Evolutionary conservation across 2,329 filamentous ascomycete species (phyloP), one percentile per base, ranked within the genome.

Genomic region (Trichophyton schoenleinii): DNA sequence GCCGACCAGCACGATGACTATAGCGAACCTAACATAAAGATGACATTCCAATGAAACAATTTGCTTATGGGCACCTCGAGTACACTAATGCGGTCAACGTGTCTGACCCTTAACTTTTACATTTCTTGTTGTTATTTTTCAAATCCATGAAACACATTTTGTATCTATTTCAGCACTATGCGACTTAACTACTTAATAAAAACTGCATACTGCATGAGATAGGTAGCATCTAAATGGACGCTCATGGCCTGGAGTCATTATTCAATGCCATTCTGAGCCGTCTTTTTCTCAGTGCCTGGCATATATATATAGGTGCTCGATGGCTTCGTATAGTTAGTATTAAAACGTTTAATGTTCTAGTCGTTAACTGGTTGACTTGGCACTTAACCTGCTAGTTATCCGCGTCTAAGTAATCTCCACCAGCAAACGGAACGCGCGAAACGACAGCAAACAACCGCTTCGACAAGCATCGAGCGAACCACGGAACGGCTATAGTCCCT

Each of bases 11-110:
- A 75, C 28, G 82, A 87, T 59, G 87, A 87, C 75, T 85, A 84
- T 18, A 81, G 82, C 68, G 87, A 90, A 72, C 83, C 84, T 70
- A 87, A 90, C 73, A 88, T 92, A 65, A 81, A 83, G 36, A 87
- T 92, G 87, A 90, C 87, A 64, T 92, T 92, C 82, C 57, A 59
- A 46, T 59, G 20, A 48, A 34, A 59, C 25, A 4, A 2, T n/a
- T 18, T 13, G 5, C 8, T 42, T 31, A 53, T 53, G 22, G 3
- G 28, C 22, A 22, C 4, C 22, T 20, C 49, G 7, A 31, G 13
- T 13, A 53, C 28, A n/a, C 6, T 44, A 18, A 44, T 44, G 13
- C 41, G 41, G 15, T 2, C n/a, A 8, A 8, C 8, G 49, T 53
- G 31, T 53, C 22, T n/a, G 34, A 49, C 22, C 0, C 15, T 53